Conservation (phyloP, 768 basidiomycete species). For the Podaxis sp. region DNA sequence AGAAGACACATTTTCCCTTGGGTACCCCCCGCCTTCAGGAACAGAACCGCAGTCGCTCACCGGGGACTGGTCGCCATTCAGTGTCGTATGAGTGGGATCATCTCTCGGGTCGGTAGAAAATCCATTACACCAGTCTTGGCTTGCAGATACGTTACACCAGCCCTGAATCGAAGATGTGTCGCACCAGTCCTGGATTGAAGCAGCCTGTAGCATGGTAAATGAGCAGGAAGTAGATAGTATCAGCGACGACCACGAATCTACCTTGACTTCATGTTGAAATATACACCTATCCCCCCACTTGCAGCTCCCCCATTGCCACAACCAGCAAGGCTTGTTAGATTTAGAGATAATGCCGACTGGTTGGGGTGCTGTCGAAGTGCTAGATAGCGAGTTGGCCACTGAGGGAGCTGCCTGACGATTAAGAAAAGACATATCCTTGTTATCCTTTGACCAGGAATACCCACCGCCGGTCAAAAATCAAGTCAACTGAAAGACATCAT, state of each 20-base stretch:
- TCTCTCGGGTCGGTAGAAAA: background rate
- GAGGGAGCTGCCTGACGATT: background rate
- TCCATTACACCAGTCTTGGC: no score
- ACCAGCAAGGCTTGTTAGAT: background rate
- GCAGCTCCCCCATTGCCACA: constrained; percentile 2
- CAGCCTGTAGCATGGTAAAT: background rate
- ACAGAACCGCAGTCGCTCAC: background rate
- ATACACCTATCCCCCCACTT: constrained; percentile 6
- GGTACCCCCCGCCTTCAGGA: background rate
- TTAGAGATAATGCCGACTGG: background rate
- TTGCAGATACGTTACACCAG: background rate
- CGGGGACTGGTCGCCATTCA: background rate
- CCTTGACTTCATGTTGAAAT: constrained; percentile 5
- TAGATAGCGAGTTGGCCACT: background rate
- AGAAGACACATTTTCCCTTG: background rate
- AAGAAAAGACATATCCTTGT: background rate
- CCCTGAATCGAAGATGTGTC: background rate
- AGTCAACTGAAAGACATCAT: background rate
- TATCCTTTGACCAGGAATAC: background rate
- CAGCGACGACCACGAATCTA: background rate
- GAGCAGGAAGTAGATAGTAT: background rate
- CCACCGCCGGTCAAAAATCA: background rate
- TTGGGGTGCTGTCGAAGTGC: background rate
- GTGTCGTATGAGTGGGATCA: background rate
- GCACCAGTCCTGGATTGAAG: background rate